Percentiles rank a stretch among this genome's conserved stretches.
These are phyloP conservation scores for Uronychia setigera DNA, from an alignment of 73 alveolate genomes.

Conservation along the genomic window DNA sequence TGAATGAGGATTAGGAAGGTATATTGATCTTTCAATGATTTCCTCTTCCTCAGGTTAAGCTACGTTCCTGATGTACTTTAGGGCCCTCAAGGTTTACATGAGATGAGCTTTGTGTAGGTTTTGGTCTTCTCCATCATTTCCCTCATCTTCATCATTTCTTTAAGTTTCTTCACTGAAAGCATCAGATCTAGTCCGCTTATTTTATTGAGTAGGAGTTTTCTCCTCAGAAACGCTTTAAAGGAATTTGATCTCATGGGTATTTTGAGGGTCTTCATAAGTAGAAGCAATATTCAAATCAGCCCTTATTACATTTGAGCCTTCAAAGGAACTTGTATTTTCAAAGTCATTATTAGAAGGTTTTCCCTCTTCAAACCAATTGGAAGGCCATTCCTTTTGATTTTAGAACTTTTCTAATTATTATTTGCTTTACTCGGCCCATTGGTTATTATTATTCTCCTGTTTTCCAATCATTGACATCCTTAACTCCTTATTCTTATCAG, in stretches of 20 bases:
- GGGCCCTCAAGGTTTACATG: constrained; percentile 18
- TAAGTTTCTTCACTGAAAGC: neutral
- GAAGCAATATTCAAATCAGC: neutral
- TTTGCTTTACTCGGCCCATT: neutral
- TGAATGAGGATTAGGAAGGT: constrained; percentile 31
- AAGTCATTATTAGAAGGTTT: neutral
- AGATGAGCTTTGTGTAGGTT: constrained; percentile 19
- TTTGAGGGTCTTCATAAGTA: neutral
- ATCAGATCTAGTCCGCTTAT: neutral
- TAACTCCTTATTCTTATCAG: neutral
- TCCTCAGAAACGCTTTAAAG: neutral
- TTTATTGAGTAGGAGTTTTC: neutral
- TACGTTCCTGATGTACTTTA: constrained; percentile 16
- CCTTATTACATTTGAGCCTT: neutral
- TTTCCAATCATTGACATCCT: neutral
- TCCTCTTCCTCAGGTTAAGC: constrained; percentile 27
- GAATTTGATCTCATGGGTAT: neutral
- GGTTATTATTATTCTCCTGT: neutral
- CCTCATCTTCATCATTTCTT: constrained; percentile 1
- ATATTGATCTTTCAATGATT: constrained; percentile 15
- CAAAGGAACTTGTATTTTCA: neutral
- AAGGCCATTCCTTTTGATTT: neutral
- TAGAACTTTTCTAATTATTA: neutral
- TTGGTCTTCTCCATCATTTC: neutral
- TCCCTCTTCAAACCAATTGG: neutral